Conservation (phyloP, 169 alveolate genomes). For the Plasmodium sp. region DNA sequence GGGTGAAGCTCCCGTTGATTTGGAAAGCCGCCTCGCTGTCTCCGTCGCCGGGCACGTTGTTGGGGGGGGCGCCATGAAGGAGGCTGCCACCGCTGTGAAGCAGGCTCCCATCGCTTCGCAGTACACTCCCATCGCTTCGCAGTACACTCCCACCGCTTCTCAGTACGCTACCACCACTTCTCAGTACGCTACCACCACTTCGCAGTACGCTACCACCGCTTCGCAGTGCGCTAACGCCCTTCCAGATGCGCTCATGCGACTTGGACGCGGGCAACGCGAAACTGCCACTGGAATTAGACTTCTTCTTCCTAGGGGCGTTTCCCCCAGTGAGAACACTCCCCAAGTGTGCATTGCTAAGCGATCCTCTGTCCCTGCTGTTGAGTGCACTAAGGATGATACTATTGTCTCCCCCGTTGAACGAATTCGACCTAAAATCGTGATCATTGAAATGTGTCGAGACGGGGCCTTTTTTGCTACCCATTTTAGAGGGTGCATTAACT, state of each 20-base stretch:
- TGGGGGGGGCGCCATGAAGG: not conserved
- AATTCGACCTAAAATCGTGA: not conserved
- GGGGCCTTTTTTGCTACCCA: not conserved
- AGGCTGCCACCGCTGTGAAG: not conserved
- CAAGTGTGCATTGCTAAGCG: conserved; percentile 6
- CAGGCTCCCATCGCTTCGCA: not conserved
- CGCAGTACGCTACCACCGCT: not conserved
- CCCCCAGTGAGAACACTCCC: not conserved
- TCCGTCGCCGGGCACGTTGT: not conserved
- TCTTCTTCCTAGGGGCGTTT: not conserved
- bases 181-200: not conserved
- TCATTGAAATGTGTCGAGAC: not conserved
- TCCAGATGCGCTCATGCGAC: conserved; percentile 14
- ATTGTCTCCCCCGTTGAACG: not conserved
- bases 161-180: not conserved
- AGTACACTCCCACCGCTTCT: conserved; percentile 1
- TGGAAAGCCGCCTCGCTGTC: not conserved
- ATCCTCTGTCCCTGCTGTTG: not conserved
- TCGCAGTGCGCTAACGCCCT: conserved; percentile 5
- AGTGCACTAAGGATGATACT: not conserved
- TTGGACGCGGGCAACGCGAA: not conserved
- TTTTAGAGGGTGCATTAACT: conserved; percentile 7
- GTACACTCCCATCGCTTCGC: too few relatives aligned
- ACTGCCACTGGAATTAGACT: not conserved
- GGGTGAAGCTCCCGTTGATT: not conserved